phyloP scores from a whole-genome alignment of 2,329 filamentous ascomycete species.

The Xylariaceae sp. region DNA sequence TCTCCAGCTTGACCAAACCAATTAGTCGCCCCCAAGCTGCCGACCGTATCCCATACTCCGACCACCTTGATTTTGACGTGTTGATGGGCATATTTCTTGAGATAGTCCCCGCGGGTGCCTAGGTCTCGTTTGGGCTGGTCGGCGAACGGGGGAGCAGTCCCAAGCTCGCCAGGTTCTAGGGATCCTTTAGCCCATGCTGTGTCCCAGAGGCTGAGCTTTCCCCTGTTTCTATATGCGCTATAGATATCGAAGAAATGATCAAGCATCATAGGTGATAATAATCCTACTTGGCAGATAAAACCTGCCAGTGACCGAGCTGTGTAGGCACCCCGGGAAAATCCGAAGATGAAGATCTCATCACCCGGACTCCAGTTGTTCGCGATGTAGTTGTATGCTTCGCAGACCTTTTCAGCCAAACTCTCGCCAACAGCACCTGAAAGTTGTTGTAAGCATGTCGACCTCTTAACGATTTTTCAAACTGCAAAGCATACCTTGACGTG shows the following conservation, averaged over 20 bases:
- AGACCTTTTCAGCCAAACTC: constrained; percentile 3
- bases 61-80: constrained; percentile 6
- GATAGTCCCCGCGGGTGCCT: background rate
- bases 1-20: constrained; percentile 4
- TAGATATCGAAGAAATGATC: constrained; percentile 4
- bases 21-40: constrained; percentile 3
- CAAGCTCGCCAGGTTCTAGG: constrained; percentile 1
- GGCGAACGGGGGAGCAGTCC: constrained; percentile 1
- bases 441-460: background rate
- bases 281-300: constrained; percentile 5
- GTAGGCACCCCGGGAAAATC: constrained; percentile 10
- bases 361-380: constrained; percentile 5
- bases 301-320: constrained; percentile 8
- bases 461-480: background rate
- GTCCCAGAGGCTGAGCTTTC: background rate
- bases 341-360: constrained; percentile 9
- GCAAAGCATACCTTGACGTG: constrained; percentile 3
- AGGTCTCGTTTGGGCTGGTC: background rate
- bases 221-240: constrained; percentile 3
- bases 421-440: constrained; percentile 2
- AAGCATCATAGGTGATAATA: constrained; percentile 1
- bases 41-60: constrained; percentile 8
- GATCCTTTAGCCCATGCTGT: background rate
- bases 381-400: constrained; percentile 9
- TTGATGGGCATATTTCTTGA: background rate